These are phyloP conservation scores for Hawksworthiomyces lignivorus DNA, from an alignment of 2,329 filamentous ascomycete species.

Conservation along the genomic window DNA sequence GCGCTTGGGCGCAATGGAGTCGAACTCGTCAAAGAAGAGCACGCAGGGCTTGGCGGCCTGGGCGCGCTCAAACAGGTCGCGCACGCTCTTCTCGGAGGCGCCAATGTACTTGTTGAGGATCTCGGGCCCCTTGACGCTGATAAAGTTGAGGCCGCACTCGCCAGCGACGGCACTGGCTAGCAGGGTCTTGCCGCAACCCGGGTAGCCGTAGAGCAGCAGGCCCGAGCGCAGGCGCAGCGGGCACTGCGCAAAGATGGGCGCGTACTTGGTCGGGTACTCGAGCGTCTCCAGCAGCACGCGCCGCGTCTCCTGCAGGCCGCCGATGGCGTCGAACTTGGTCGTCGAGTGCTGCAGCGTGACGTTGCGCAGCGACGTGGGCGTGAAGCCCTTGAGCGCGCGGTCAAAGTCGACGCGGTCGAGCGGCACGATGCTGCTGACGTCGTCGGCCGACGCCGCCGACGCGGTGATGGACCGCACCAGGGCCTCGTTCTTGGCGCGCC, in stretches of 20 bases:
- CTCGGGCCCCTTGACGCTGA: constrained; percentile 94
- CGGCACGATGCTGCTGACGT: constrained; percentile 46
- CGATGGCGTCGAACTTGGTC: constrained; percentile 87
- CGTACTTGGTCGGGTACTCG: constrained; percentile 95
- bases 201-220: constrained; percentile 86
- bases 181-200: constrained; percentile 93
- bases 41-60: constrained; percentile 87
- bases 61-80: constrained; percentile 90
- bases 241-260: constrained; percentile 93
- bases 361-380: constrained; percentile 86
- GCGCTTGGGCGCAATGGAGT: constrained; percentile 93
- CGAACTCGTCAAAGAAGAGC: constrained; percentile 97
- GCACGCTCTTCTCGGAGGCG: constrained; percentile 90
- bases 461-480: constrained; percentile 72
- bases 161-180: constrained; percentile 95
- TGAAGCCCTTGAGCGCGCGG: constrained; percentile 81
- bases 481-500: constrained; percentile 83
- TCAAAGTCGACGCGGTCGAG: constrained; percentile 73
- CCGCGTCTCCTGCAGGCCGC: constrained; percentile 77
- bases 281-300: constrained; percentile 90
- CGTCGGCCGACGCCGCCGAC: constrained; percentile 29
- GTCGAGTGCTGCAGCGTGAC: constrained; percentile 90
- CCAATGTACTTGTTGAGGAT: constrained; percentile 99
- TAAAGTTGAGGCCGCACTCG: constrained; percentile 96
- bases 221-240: constrained; percentile 91